Base-by-base conservation (phyloP, 306 rosid genomes). In the Quercus cerris region DNA sequence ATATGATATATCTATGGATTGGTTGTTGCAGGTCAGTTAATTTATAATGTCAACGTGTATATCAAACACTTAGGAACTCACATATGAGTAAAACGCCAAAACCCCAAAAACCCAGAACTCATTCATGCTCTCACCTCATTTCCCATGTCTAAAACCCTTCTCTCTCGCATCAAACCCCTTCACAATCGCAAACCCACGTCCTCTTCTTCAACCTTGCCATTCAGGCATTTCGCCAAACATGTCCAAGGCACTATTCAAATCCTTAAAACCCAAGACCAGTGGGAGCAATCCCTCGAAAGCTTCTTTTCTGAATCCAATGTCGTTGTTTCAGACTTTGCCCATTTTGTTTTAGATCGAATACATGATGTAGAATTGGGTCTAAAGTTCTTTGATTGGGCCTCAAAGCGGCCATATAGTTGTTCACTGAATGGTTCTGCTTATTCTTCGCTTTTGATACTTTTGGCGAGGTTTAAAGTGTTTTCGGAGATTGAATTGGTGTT, bases 311-410 rank as follows among this genome's bases (percentile, higher is more conserved):
- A 91, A 76, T 87, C 92, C 75, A 15, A 84, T 3, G 70, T 87
- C 6, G 68, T 67, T 20, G 90, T 88, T 73, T 85, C 94, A 3
- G 97, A 94, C 22, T 78, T 92, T 71, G 91, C 90, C 81, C 94
- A 94, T 83, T 92, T 90, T 77, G 90, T 94, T 55, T 79, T 94
- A 15, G 98, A 94, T 80, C 85, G 92, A 75, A 15, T 90, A 2
- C 77, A 84, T 56, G 81, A 83, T 38, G 88, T 87, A 1, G 91
- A 89, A 70, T 77, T 86, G 68, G 97, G 91, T 68, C 51, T 94
- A 69, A 89, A 85, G 88, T 92, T 94, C 78, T 91, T 94, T 18
- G 75, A 88, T 51, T 94, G 97, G 98, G 91, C 91, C 51, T 85
- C 84, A 1, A 78, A 75, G 30, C 85, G 80, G 62, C 83, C 95